Evolutionary conservation across 352 stramenopile genomes (phyloP).

Genomic region (Pythium aphanidermatum): DNA sequence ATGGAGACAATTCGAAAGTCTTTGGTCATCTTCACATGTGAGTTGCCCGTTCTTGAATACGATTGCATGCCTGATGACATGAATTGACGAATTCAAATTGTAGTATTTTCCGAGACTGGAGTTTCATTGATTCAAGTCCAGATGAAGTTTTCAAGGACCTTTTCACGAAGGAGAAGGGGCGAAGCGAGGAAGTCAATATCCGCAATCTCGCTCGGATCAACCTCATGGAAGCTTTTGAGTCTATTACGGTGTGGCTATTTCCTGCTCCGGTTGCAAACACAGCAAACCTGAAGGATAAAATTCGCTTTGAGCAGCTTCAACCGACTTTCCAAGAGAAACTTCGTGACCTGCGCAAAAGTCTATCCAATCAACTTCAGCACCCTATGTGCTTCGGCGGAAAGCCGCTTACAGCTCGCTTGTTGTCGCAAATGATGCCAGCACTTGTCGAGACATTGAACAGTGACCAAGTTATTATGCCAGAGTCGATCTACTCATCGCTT

Average conservation of each 20-base stretch:
- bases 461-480: slow-evolving; percentile 84
- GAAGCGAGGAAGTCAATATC: slow-evolving; percentile 72
- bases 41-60: slow-evolving; percentile 13
- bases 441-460: slow-evolving; percentile 81
- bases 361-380: slow-evolving; percentile 63
- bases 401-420: slow-evolving; percentile 58
- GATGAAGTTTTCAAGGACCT: slow-evolving; percentile 75
- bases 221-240: slow-evolving; percentile 75
- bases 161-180: slow-evolving; percentile 79
- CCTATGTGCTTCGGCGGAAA: slow-evolving; percentile 76
- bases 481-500: slow-evolving; percentile 87
- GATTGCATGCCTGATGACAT: too few relatives aligned
- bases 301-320: slow-evolving; percentile 82
- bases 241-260: slow-evolving; percentile 85
- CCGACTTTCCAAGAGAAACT: slow-evolving; percentile 70
- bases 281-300: slow-evolving; percentile 70
- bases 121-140: slow-evolving; percentile 78
- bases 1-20: slow-evolving; percentile 73
- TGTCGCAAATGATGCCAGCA: slow-evolving; percentile 72
- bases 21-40: slow-evolving; percentile 87
- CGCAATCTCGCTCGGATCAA: slow-evolving; percentile 73
- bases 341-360: slow-evolving; percentile 57
- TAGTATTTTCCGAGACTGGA: slow-evolving; percentile 87
- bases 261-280: slow-evolving; percentile 74
- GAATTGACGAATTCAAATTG: background rate